Base-by-base conservation (phyloP, 169 alveolate genomes). In the Plasmodium falciparum region DNA sequence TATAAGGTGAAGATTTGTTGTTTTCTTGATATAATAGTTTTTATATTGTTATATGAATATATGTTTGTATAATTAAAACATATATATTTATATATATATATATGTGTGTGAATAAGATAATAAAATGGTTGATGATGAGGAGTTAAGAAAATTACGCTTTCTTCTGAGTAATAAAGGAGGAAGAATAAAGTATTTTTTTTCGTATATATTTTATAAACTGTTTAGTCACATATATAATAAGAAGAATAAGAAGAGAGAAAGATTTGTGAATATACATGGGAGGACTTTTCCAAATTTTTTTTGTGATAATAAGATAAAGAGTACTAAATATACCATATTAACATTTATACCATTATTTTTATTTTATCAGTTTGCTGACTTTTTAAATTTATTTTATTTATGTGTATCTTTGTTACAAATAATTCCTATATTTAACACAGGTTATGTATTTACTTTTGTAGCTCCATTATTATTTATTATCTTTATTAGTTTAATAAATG, bases 391-490 rank as follows among this genome's bases (percentile, higher is more conserved):
- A 66, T 98, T 98, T 93, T 98, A 97, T 95, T 93, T 98, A 73
- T 73, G 98, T 39, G 97, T 98, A 70, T 97, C 99, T 8, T 90
- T 98, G 12, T 90, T 99, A 26, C 98, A 98, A 88, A 93, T 97
- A 50, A 71, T 98, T 59, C 99, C 99, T 1, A 95, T 93, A 4
- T 94, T 99, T 39, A 94, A 95, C 69, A 99, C 98, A 26, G 99
- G 99, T 47, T 98, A 98, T 73, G 94, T 98, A 58, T 97, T 98
- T 73, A 97, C 99, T 12, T 98, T 97, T 93, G 86, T 98, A 15
- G 98, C 99, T 13, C 99, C 99, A 20, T 93, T 99, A 49, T 97
- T 95, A 7, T 91, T 98, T 29, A 99, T 98, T 67, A 88, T 98
- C 17, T 86, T 94, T 50, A 95, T 98, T 7, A 94, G 99, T 47